Percentiles rank a stretch among this genome's conserved stretches.
Evolutionary conservation across 345 rosid genomes (phyloP).

Genomic region (Sonneratia alba): DNA sequence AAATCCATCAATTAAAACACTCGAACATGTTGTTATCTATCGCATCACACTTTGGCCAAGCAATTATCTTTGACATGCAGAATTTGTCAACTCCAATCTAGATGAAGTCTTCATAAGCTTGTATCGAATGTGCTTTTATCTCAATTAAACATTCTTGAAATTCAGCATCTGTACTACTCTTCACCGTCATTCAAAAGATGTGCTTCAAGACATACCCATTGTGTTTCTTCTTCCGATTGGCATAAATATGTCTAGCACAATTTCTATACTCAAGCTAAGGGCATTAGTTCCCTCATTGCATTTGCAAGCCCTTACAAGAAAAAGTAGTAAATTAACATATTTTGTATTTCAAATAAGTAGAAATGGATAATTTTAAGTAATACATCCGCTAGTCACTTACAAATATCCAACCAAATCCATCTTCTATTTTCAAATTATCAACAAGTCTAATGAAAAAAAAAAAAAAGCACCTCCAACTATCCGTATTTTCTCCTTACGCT

Average conservation of each 20-base stretch:
- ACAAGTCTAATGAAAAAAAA: not conserved
- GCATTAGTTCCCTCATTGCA: not conserved
- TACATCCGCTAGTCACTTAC: not conserved
- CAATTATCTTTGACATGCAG: not conserved
- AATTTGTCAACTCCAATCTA: not conserved
- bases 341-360: not conserved
- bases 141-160: not conserved
- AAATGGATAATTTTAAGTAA: not conserved
- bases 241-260: conserved; percentile 3
- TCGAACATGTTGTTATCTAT: not conserved
- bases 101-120: not conserved
- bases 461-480: not conserved
- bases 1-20: not conserved
- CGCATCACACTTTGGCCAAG: not conserved
- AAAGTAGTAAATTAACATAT: not conserved
- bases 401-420: not conserved
- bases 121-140: not conserved
- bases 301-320: not conserved
- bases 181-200: not conserved
- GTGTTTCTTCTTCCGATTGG: not conserved
- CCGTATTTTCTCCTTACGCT: not conserved
- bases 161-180: not conserved
- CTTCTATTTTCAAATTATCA: not conserved
- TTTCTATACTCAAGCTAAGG: not conserved
- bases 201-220: not conserved